Percentiles rank a stretch among this genome's conserved stretches.
These are phyloP conservation scores for Alternaria conjuncta DNA, from an alignment of 2,329 filamentous ascomycete species.

Conservation along the genomic window DNA sequence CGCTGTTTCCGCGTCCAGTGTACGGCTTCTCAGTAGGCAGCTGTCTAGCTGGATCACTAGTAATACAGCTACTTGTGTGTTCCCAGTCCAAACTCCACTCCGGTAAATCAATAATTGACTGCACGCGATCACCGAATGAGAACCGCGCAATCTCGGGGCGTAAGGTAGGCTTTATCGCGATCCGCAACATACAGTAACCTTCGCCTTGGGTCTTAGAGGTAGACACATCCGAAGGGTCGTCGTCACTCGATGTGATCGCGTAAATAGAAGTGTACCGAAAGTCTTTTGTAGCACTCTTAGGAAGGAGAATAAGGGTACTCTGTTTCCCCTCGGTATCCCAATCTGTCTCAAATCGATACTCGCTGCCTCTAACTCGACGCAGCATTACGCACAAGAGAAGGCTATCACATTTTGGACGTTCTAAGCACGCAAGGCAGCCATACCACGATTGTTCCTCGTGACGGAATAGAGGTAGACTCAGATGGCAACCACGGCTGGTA, in stretches of 20 bases:
- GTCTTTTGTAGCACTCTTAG: neutral
- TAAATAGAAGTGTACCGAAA: neutral
- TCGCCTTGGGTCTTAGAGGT: neutral
- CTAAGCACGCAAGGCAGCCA: neutral
- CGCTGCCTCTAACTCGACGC: rapidly evolving
- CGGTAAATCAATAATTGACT: too few relatives aligned
- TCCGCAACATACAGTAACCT: neutral
- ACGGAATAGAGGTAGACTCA: neutral
- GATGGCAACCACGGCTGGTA: neutral
- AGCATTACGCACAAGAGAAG: neutral
- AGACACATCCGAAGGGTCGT: too few relatives aligned
- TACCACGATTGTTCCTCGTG: neutral
- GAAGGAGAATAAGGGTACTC: neutral
- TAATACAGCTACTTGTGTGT: too few relatives aligned
- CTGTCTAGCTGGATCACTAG: too few relatives aligned
- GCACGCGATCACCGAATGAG: too few relatives aligned
- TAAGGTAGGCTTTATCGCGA: too few relatives aligned
- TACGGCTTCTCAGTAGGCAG: too few relatives aligned
- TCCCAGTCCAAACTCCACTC: too few relatives aligned
- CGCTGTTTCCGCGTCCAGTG: too few relatives aligned
- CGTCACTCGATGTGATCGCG: neutral
- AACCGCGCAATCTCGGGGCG: too few relatives aligned
- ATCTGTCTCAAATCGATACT: neutral
- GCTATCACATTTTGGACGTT: neutral
- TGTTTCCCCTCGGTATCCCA: neutral